A percentile compares a stretch with the other conserved stretches of the same genome.
Conservation (phyloP, 1,139 yeast genomes). For the Yamadazyma triangularis region DNA sequence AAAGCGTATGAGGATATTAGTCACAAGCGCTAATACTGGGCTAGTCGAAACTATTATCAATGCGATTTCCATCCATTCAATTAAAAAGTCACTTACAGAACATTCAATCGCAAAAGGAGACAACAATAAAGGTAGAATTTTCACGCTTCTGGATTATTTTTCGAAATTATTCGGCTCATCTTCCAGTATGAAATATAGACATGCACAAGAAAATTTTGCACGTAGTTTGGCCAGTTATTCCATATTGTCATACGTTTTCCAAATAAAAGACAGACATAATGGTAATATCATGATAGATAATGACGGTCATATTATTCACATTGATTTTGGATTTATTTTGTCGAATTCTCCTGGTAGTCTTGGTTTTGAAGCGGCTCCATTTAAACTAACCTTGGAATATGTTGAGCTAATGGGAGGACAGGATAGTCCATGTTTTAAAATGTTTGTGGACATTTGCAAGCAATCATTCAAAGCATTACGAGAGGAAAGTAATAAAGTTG, state of each 20-base stretch:
- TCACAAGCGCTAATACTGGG: conserved; percentile 88
- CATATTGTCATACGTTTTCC: conserved; percentile 81
- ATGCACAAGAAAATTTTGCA: conserved; percentile 82
- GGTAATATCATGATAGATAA: conserved; percentile 93
- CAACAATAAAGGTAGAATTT: conserved; percentile 64
- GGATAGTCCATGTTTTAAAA: conserved; percentile 52
- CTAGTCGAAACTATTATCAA: conserved; percentile 93
- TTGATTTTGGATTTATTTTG: conserved; percentile 89
- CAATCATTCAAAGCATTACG: conserved; percentile 71
- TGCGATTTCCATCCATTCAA: conserved; percentile 89
- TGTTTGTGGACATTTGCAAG: conserved; percentile 60
- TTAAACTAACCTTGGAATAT: conserved; percentile 84
- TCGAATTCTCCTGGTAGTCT: conserved; percentile 96
- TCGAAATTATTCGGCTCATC: conserved; percentile 64
- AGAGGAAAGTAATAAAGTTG: conserved; percentile 63
- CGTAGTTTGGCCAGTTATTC: conserved; percentile 86
- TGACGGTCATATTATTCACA: conserved; percentile 93
- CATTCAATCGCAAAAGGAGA: conserved; percentile 63
- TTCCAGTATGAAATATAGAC: conserved; percentile 46
- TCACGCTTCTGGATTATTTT: conserved; percentile 75
- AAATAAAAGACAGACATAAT: conserved; percentile 92
- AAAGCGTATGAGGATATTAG: conserved; percentile 83
- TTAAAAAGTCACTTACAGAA: conserved; percentile 84
- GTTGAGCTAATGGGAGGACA: conserved; percentile 81
- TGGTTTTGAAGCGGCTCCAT: conserved; percentile 96